Evolutionary conservation across 2,329 filamentous ascomycete species (phyloP), one percentile per base, ranked within the genome.

Genomic region (Septoria linicola): DNA sequence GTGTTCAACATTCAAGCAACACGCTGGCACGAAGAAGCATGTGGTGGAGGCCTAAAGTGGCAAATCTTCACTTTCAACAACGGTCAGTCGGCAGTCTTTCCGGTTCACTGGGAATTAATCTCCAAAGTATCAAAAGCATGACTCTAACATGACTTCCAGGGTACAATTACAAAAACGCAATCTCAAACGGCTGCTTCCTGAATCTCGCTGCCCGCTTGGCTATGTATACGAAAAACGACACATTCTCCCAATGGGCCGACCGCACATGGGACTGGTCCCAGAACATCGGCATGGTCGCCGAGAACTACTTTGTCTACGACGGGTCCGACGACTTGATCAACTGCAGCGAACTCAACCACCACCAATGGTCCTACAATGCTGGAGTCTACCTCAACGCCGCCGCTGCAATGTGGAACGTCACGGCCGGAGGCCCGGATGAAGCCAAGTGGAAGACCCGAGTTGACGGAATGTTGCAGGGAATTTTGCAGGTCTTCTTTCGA

Each of bases 221-320:
- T 8, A 58, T 59, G 19, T 69, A 69, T 49, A 68, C 66, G 2
- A 64, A 60, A 31, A 67, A 69, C 43, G 14, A 54, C 49, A 83
- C 79, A 0, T 87, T 87, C 57, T 54, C 74, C 72, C 78, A 87
- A 61, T 88, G 84, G 84, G 79, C 78, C 0, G 68, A 70, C 39
- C 59, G 59, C 35, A 57, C 58, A 31, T 70, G 65, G 65, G 63
- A 69, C 41, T 70, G 68, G 68, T 60, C 62, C 17, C 39, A 45
- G 6, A 68, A 69, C 1, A 68, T 82, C 6, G 78, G 80, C 8
- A 73, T 88, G 53, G 77, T 88, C 55, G 46, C 45, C 20, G 27
- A 41, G 2, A 42, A 54, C 16, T 73, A 68, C 60, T 65, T 71
- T 46, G 71, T 72, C 65, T 76, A 65, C 58, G 74, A 76, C 43